Evolutionary conservation across 2,329 filamentous ascomycete species (phyloP), one percentile per base, ranked within the genome.

Genomic region (Chaetomiaceae sp.): DNA sequence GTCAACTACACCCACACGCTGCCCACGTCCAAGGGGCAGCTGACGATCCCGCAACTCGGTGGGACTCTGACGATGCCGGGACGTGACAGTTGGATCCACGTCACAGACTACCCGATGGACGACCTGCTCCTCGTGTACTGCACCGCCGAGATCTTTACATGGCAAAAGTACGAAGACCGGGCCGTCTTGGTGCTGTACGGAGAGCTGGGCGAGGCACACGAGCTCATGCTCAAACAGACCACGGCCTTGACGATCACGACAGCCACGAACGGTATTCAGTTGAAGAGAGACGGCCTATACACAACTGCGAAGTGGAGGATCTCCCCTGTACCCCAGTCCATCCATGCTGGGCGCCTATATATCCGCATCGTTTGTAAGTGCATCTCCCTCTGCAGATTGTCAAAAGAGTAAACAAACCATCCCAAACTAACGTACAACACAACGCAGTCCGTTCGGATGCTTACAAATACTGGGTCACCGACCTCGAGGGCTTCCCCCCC

Each of bases 141-240:
- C 0, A 84, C 85, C 2, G 82, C 82, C 0, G 85, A 89, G 60
- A 77, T 88, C 20, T 81, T 83, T 55, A 86, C 83, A 0, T 86
- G 83, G 79, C 84, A 88, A 64, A 74, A 77, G 45, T 82, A 84
- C 53, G 72, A 71, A 0, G 68, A 76, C 34, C 78, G 75, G 63
- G 83, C 79, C 13, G 76, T 82, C 1, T 65, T 87, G 2, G 66
- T 88, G 2, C 66, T 88, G 3, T 88, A 87, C 56, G 81, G 81
- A 3, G 82, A 79, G 0, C 70, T 75, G 0, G 73, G 73, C 13
- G 85, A 88, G 59, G 68, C 70, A 1, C 82, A 87, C 54, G 85
- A 88, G 58, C 68, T 87, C 9, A 13, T 25, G 78, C 77, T 47
- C 8, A 20, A 47, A 44, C 38, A 35, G 14, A 17, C 7, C 14